phyloP scores from a whole-genome alignment of 1,284 basidiomycete species.

The Phellopilus nigrolimitatus region DNA sequence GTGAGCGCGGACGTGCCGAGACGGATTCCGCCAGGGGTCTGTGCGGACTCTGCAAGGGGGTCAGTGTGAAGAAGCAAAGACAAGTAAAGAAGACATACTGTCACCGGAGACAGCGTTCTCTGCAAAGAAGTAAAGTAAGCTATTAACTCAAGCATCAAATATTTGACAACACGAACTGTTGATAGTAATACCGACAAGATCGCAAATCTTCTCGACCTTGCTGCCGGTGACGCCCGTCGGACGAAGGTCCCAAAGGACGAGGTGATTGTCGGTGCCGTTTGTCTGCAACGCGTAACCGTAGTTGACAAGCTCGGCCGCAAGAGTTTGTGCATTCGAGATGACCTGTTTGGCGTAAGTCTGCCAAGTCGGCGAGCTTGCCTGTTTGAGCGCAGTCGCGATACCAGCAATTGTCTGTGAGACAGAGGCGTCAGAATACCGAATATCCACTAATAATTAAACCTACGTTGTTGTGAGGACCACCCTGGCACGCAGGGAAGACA shows the following conservation, averaged over 20 bases:
- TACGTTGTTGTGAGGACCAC: constrained; percentile 98
- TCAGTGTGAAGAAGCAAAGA: not conserved
- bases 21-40: constrained; percentile 96
- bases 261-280: constrained; percentile 95
- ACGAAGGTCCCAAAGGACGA: constrained; percentile 96
- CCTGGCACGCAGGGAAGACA: constrained; percentile 99
- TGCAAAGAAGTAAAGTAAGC: constrained; percentile 29
- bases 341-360: constrained; percentile 94
- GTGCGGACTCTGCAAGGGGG: constrained; percentile 64
- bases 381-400: constrained; percentile 92
- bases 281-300: constrained; percentile 96
- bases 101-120: constrained; percentile 98
- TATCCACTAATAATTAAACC: constrained; percentile 28
- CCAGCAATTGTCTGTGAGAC: constrained; percentile 83
- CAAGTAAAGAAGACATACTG: constrained; percentile 30
- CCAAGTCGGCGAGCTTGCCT: constrained; percentile 88
- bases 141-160: constrained; percentile 5
- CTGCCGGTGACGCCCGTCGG: constrained; percentile 94
- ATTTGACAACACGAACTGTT: constrained; percentile 62
- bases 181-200: constrained; percentile 92
- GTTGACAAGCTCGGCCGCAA: constrained; percentile 67
- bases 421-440: constrained; percentile 7
- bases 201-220: constrained; percentile 99
- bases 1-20: constrained; percentile 94
- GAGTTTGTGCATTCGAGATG: constrained; percentile 79